Evolutionary conservation across 345 rosid species (phyloP).

Genomic region (Gossypium rotundifolium): DNA sequence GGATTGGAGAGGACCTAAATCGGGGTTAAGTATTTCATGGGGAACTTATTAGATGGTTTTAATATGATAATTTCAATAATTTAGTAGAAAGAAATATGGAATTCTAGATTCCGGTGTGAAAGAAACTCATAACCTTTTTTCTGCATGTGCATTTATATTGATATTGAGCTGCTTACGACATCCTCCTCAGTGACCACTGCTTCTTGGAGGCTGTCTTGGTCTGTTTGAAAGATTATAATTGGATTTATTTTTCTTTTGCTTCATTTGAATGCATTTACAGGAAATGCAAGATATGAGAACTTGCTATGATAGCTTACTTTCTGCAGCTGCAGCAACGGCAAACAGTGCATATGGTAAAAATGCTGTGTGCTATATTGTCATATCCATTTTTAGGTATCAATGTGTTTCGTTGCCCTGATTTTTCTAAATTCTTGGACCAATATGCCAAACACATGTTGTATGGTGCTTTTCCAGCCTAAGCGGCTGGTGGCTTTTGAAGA

Average conservation of each 20-base stretch:
- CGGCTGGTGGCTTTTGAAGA: background rate
- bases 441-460: background rate
- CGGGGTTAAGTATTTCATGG: background rate
- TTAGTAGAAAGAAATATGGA: background rate
- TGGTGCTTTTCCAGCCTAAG: background rate
- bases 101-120: background rate
- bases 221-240: background rate
- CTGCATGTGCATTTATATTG: background rate
- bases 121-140: background rate
- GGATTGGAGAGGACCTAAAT: background rate
- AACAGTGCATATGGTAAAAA: constrained; percentile 85
- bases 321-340: constrained; percentile 91
- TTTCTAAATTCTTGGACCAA: background rate
- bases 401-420: background rate
- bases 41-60: background rate
- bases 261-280: constrained; percentile 26
- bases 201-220: background rate
- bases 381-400: background rate
- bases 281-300: constrained; percentile 87
- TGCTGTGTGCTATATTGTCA: background rate
- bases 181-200: background rate
- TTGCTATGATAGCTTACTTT: constrained; percentile 91
- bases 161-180: background rate
- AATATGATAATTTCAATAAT: background rate
- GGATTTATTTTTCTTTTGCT: background rate